Conservation (phyloP, 305 asterid genomes). For the Solanum hybrid region DNA sequence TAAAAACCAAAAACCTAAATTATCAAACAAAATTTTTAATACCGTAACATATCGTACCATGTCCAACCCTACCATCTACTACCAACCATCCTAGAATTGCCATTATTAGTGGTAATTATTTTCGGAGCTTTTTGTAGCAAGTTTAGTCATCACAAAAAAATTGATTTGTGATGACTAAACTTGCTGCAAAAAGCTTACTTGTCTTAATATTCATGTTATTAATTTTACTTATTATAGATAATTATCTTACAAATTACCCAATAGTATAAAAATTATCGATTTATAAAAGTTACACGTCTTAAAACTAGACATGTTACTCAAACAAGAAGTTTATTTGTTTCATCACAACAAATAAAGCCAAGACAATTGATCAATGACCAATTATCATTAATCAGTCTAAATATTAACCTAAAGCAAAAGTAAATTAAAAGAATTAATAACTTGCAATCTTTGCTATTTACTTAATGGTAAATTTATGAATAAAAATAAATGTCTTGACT, state of each 20-base stretch:
- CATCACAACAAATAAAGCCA: not conserved
- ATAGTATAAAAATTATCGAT: not conserved
- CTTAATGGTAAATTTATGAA: conserved; percentile 4
- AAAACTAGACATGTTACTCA: not conserved
- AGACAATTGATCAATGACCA: not conserved
- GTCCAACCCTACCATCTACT: not conserved
- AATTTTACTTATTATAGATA: not conserved
- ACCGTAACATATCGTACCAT: too few species aligned
- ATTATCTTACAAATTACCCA: not conserved
- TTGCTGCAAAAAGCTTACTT: not conserved
- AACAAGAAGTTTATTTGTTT: not conserved
- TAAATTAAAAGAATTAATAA: not conserved
- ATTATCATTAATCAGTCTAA: not conserved
- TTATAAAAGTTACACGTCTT: not conserved
- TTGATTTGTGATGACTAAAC: not conserved
- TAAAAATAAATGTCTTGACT: not conserved
- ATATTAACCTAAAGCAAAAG: not conserved
- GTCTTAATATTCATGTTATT: not conserved
- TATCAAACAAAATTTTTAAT: not conserved
- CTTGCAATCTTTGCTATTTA: not conserved
- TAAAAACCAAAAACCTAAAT: not conserved
- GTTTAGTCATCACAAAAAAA: not conserved
- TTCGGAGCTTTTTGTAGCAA: not conserved
- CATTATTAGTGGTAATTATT: not conserved
- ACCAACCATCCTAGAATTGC: not conserved